Base-by-base conservation (phyloP, 371 early-diverging fungal genomes). In the Mortierella sp. region DNA sequence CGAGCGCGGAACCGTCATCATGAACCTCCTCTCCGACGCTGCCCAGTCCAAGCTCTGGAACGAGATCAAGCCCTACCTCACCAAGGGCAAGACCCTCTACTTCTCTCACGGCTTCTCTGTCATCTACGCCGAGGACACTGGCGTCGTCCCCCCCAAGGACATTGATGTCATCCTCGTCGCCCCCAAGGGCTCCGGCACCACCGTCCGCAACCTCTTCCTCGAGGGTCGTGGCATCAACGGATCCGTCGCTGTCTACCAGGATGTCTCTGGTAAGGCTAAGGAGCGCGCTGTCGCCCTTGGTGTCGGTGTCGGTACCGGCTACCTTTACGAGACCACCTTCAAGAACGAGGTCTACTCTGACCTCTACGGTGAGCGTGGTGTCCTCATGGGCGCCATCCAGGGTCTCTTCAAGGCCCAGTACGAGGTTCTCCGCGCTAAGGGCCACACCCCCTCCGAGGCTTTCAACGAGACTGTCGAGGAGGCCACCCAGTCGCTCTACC, bases 401-500 rank as follows among this genome's bases (percentile, higher is more conserved):
- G 99, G 99, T 83, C 90, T 97, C 76, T 98, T 98, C 95, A 93
- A 94, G 74, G 99, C 99, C 70, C 99, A 98, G 89, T 98, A 98
- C 90, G 98, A 98, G 79, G 98, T 98, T 54, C 92, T 98, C 81
- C 95, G 98, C 82, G 96, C 97, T 83, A 94, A 95, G 78, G 98
- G 95, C 77, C 99, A 98, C 94, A 92, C 96, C 53, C 99, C 99
- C 74, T 98, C 98, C 46, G 99, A 98, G 91, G 99, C 99, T 21
- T 98, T 98, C 93, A 98, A 98, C 91, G 99, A 98, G 90, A 98
- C 99, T 81, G 99, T 98, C 82, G 99, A 98, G 92, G 99, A 98
- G 90, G 99, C 98, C 74, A 98, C 99, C 19, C 98, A 98, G 90
- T 97, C 98, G 69, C 94, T 98, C 64, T 97, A 97, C 90, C 99